phyloP scores from a whole-genome alignment of 305 asterid genomes.

The Euphrasia arctica region DNA sequence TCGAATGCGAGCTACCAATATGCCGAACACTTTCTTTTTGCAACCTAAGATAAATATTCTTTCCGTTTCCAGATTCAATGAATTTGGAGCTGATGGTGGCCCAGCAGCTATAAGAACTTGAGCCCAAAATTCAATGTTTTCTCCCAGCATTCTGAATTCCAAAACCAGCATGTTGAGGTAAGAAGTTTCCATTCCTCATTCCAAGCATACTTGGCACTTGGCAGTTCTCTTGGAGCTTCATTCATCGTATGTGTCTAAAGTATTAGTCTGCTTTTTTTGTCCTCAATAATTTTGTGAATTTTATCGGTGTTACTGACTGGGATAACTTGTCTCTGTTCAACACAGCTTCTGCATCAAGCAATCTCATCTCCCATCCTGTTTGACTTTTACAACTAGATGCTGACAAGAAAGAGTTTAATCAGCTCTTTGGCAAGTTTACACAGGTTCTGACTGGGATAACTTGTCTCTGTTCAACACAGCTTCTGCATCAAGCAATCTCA shows the following conservation, averaged over 20 bases:
- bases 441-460: constrained; percentile 46
- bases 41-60: constrained; percentile 10
- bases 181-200: constrained; percentile 26
- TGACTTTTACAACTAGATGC: constrained; percentile 92
- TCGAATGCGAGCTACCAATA: not conserved
- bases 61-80: constrained; percentile 49
- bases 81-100: constrained; percentile 83
- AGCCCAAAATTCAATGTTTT: constrained; percentile 61
- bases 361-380: constrained; percentile 63
- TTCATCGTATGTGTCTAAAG: constrained; percentile 47
- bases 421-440: constrained; percentile 59
- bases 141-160: constrained; percentile 56
- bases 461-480: constrained; percentile 27
- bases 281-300: not conserved
- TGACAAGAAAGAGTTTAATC: constrained; percentile 62
- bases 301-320: constrained; percentile 6
- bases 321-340: constrained; percentile 1
- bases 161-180: constrained; percentile 69
- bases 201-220: constrained; percentile 6
- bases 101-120: constrained; percentile 57
- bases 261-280: not conserved
- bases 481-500: constrained; percentile 66
- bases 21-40: constrained; percentile 15
- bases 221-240: constrained; percentile 76
- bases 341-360: constrained; percentile 66